These are phyloP conservation scores for Mycena polygramma DNA, from an alignment of 768 basidiomycete genomes.

Conservation along the genomic window DNA sequence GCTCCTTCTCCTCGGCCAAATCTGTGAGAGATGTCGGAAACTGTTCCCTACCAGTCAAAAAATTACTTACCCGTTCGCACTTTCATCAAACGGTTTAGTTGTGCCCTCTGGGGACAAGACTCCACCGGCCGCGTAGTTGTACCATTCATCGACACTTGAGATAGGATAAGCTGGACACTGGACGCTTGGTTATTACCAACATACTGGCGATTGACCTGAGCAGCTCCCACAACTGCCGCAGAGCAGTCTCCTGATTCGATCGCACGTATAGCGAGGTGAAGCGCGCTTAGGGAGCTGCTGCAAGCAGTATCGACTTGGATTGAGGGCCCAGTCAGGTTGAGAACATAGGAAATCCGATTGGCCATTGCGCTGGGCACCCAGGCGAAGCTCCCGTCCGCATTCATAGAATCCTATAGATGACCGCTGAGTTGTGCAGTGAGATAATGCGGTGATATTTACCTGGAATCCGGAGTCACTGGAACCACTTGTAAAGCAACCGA, in stretches of 20 bases:
- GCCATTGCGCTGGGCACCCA: neutral
- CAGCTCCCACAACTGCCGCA: neutral
- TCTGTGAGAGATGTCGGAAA: neutral
- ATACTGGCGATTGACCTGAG: neutral
- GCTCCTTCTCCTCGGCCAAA: slow-evolving; percentile 44
- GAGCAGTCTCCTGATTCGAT: neutral
- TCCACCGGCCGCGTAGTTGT: neutral
- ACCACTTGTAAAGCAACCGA: no score
- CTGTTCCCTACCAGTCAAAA: neutral
- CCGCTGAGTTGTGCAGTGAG: no score
- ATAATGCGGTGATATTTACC: no score
- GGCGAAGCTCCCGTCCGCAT: neutral
- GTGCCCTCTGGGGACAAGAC: neutral
- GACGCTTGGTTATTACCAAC: neutral
- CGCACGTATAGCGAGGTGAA: neutral
- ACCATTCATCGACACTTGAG: neutral
- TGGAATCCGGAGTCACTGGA: no score
- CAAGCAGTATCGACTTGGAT: neutral
- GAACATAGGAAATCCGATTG: neutral
- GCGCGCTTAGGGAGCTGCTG: neutral
- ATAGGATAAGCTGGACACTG: no score
- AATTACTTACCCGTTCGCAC: slow-evolving; percentile 2
- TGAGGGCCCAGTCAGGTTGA: neutral
- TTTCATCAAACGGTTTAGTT: slow-evolving; percentile 6
- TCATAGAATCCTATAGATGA: neutral